Base-by-base conservation (phyloP, 352 stramenopile species). In the Phytophthora citrophthora region DNA sequence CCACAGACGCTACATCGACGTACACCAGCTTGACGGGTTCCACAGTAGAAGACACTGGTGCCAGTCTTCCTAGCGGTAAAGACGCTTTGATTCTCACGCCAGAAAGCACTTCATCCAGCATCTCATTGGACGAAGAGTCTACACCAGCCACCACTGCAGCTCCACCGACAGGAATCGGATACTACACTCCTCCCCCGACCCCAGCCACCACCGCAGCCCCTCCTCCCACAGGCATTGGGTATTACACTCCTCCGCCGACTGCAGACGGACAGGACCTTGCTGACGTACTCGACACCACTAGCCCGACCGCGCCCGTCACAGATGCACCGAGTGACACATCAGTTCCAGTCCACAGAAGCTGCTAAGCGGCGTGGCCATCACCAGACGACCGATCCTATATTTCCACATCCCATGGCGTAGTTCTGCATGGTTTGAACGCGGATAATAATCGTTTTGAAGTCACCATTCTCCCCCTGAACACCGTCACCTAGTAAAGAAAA, bases 351-450 rank as follows among this genome's bases (percentile, higher is more conserved):
- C 56, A 67, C 41, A 47, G 51, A 5, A 66, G 62, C 38, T 66
- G 62, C 20, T 70, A 57, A 66, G 27, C 18, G 34, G 16, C 3
- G 26, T 47, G 44, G 10, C 20, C 34, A 11, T 38, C 23, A 23
- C 6, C 49, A 45, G 44, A 26, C 40, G 12, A 45, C 41, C 9
- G 13, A 44, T 39, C 54, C 47, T 68, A 43, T 51, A 57, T 51
- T 31, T 70, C 23, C 53, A 54, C 32, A 52, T 55, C 29, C 0
- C 29, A 61, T 60, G 54, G 10, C 23, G 47, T 59, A 41, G 39
- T 51, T 60, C 61, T 64, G 48, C 61, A 51, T 48, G 11, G 40
- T 59, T 64, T 49, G 44, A 57, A 54, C 61, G 46, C 61, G 32
- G 51, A 59, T 40, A 70, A 58, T 57, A 57, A 40, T 8, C 27